These are phyloP conservation scores for Calycina herbarum DNA, from an alignment of 2,329 filamentous ascomycete genomes.

Conservation along the genomic window DNA sequence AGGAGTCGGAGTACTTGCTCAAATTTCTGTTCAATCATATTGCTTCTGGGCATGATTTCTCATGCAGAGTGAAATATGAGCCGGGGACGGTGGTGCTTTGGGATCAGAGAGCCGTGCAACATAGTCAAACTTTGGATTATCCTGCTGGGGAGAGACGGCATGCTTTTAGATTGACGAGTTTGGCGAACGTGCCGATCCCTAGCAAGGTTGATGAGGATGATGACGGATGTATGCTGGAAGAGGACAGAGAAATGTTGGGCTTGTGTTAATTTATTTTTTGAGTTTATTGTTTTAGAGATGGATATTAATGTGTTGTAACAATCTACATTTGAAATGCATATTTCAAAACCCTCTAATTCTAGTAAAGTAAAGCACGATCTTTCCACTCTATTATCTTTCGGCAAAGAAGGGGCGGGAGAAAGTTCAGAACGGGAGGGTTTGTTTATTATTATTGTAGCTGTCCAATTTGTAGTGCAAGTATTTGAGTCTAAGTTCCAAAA, in stretches of 20 bases:
- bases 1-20: slow-evolving; percentile 73
- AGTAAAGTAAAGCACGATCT: too few species aligned
- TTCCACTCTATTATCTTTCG: too few species aligned
- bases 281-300: too few species aligned
- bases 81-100: slow-evolving; percentile 75
- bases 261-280: slow-evolving; percentile 16
- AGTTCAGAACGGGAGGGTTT: too few species aligned
- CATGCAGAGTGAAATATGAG: slow-evolving; percentile 72
- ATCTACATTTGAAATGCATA: too few species aligned
- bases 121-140: slow-evolving; percentile 31
- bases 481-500: too few species aligned
- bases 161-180: slow-evolving; percentile 32
- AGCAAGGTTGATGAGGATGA: slow-evolving; percentile 32
- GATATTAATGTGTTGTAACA: too few species aligned
- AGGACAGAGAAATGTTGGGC: slow-evolving; percentile 24
- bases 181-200: slow-evolving; percentile 32
- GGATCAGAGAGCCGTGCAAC: slow-evolving; percentile 60
- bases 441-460: too few species aligned
- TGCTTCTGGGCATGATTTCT: slow-evolving; percentile 68
- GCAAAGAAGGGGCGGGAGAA: too few species aligned
- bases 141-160: slow-evolving; percentile 31
- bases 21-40: slow-evolving; percentile 73
- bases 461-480: too few species aligned
- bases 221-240: slow-evolving; percentile 26
- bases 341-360: too few species aligned